Evolutionary conservation across 176 grass and related monocot genomes (phyloP), one percentile per base, ranked within the genome.

Genomic region (Luzula sylvatica): DNA sequence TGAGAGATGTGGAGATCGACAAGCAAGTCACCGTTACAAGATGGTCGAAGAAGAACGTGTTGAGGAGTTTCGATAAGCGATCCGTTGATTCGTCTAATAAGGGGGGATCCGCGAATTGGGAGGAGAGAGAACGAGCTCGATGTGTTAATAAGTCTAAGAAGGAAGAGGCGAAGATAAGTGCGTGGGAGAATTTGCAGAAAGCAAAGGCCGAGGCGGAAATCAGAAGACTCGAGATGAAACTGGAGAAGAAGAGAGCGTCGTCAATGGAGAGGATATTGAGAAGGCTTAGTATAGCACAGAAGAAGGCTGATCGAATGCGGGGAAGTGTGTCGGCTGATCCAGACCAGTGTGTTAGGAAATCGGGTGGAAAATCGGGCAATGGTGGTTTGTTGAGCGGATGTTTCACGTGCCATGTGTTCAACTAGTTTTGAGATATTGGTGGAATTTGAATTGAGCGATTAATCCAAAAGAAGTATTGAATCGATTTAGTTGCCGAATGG

Each of bases 111-210:
- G 67, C 77, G 58, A 73, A 77, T 68, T 98, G 83, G 80, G 93
- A 83, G 77, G 75, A 82, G 65, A 86, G 75, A 61, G 86, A 98
- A 67, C 79, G 56, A 56, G 70, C 69, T 35, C 86, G 75, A 23
- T 74, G 72, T 59, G 62, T 73, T 38, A 90, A 81, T 52, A 92
- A 83, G 93, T 82, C 66, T 58, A 94, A 79, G 62, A 76, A 82
- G 46, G 87, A 94, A 68, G 87, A 94, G 69, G 82, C 82, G 13
- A 94, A 94, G 68, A 94, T 94, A 50, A 79, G 61, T 16, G 87
- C 82, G 43, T 94, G 87, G 87, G 87, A 94, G 63, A 94, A 94
- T 78, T 56, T 94, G 53, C 82, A 94, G 72, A 94, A 87, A 70
- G 87, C 82, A 53, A 87, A 82, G 65, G 82, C 87, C 38, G 87